Evolutionary conservation across 2,329 filamentous ascomycete species (phyloP), one percentile per base, ranked within the genome.

Genomic region (Epichloe glyceriae): DNA sequence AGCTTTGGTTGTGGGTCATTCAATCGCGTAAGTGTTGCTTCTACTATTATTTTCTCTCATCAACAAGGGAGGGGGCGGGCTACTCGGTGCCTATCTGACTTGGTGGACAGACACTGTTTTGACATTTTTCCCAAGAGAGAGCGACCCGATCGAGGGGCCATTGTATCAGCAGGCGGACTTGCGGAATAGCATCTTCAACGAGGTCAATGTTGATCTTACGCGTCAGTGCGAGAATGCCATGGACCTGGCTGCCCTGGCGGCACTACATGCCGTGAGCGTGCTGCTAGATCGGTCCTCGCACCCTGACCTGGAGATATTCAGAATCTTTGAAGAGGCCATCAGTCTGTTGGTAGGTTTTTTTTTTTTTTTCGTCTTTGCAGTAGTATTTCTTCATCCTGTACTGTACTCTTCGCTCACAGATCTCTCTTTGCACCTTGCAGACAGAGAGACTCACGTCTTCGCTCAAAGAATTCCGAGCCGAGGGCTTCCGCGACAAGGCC

Each of bases 321-420:
- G 79, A 2, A 79, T 84, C 1, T 83, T 84, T 45, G 79, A 83
- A 56, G 80, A 84, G 54, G 80, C 79, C 5, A 79, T 84, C 34
- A 80, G 79, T 12, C 75, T 82, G 20, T 58, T 83, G 54, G 79
- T 82, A 61, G 44, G 67, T 52, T 0, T 8, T 6, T 39, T 4
- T 10, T n/a, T 39, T 8, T 3, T 8, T 8, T 39, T 1, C 22
- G 12, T 49, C 48, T 5, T 8, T 37, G 6, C 15, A 12, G 22
- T 2, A 19, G 14, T 3, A 17, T n/a, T 4, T 2, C 11, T 44
- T 10, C 14, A 34, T 44, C 3, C 42, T 26, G 12, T 30, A 26
- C 22, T 5, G 20, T 26, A 26, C 17, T 40, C 6, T n/a, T 17
- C 17, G n/a, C 38, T 40, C 7, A 40, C 38, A 19, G 2, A 40